These are phyloP conservation scores for Neurospora hispaniola DNA, from an alignment of 495 filamentous ascomycete species.

Conservation along the genomic window DNA sequence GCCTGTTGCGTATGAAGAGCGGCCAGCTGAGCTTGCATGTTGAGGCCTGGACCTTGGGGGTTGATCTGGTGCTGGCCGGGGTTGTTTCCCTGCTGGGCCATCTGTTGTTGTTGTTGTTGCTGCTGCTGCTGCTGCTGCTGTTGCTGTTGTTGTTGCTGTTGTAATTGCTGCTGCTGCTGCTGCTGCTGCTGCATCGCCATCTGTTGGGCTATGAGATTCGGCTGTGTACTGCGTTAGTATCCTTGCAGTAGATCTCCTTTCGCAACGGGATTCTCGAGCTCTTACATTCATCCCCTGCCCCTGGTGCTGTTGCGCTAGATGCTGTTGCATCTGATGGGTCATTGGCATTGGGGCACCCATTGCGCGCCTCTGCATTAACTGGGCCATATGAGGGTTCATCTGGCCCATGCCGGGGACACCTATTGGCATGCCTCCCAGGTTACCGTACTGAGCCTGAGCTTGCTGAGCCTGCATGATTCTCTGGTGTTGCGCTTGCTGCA, in stretches of 20 bases:
- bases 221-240: not conserved
- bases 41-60: constrained; percentile 25
- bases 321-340: constrained; percentile 34
- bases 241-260: constrained; percentile 5
- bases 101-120: constrained; percentile 39
- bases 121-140: constrained; percentile 44
- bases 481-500: constrained; percentile 36
- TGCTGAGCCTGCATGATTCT: constrained; percentile 44
- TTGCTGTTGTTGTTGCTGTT: constrained; percentile 32
- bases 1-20: constrained; percentile 21
- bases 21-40: constrained; percentile 24
- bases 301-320: constrained; percentile 33
- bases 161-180: constrained; percentile 33
- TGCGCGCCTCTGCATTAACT: constrained; percentile 15
- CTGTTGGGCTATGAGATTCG: constrained; percentile 17
- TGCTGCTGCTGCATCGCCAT: constrained; percentile 21
- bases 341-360: constrained; percentile 32
- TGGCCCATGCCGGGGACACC: constrained; percentile 49
- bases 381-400: constrained; percentile 16
- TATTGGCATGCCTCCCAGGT: constrained; percentile 43
- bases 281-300: constrained; percentile 35
- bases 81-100: constrained; percentile 28
- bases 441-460: constrained; percentile 24
- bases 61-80: constrained; percentile 35
- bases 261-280: constrained; percentile 3